A percentile compares a stretch with the other conserved stretches of the same genome.
These are phyloP conservation scores for Hypoxylon sp. DNA, from an alignment of 2,329 filamentous ascomycete species.

Conservation along the genomic window DNA sequence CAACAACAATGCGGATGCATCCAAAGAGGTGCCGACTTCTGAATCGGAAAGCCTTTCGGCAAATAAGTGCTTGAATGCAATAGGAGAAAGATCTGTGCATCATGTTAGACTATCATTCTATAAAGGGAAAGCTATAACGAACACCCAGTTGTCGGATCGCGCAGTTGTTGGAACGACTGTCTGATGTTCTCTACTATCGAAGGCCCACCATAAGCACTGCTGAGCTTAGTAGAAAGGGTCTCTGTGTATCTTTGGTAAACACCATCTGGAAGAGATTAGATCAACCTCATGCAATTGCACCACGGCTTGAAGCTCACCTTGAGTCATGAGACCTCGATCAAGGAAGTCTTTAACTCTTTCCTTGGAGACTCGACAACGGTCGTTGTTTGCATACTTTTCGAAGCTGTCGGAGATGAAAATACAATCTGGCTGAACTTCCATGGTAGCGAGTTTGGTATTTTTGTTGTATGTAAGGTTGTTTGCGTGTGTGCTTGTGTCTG, in stretches of 20 bases:
- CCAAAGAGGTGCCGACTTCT: background rate
- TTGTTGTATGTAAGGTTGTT: background rate
- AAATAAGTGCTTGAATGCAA: conserved; percentile 5
- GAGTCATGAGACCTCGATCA: conserved; percentile 17
- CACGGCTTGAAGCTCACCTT: background rate
- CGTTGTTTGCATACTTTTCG: conserved; percentile 11
- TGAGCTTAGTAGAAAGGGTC: background rate
- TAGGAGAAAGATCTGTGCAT: conserved; percentile 15
- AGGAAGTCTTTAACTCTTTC: conserved; percentile 15
- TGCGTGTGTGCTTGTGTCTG: background rate
- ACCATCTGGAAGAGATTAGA: conserved; percentile 11
- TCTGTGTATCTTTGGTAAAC: conserved; percentile 17
- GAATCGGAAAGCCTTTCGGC: background rate
- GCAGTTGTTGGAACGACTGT: conserved; percentile 9
- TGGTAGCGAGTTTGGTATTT: conserved; percentile 1
- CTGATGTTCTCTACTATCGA: background rate
- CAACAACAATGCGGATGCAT: background rate
- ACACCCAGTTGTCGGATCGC: conserved; percentile 14
- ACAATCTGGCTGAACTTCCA: conserved; percentile 3
- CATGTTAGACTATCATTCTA: background rate
- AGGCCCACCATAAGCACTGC: background rate
- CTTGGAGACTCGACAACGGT: conserved; percentile 3
- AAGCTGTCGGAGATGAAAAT: conserved; percentile 19
- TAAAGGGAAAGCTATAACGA: background rate
- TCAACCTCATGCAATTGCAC: background rate